Evolutionary conservation across 768 basidiomycete genomes (phyloP).

Genomic region (Suillus variegatus): DNA sequence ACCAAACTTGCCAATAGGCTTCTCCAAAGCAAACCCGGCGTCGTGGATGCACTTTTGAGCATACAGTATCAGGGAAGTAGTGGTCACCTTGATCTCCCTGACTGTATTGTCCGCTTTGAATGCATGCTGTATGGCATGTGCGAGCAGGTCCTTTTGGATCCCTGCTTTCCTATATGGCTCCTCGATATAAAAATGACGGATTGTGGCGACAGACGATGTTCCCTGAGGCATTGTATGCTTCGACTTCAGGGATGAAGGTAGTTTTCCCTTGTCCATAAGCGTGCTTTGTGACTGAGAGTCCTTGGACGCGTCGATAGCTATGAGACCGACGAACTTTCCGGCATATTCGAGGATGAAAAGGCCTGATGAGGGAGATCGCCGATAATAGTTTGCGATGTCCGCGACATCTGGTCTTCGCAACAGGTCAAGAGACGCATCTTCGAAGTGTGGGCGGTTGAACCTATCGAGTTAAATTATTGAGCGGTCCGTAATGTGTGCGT

Average conservation of each 20-base stretch:
- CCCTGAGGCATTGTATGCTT: slow-evolving; percentile 28
- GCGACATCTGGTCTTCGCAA: slow-evolving; percentile 59
- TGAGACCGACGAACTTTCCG: slow-evolving; percentile 60
- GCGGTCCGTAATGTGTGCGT: not conserved
- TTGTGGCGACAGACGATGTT: slow-evolving; percentile 53
- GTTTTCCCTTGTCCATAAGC: slow-evolving; percentile 22
- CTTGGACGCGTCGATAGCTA: slow-evolving; percentile 66
- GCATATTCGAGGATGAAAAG: slow-evolving; percentile 70
- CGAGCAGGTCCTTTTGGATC: slow-evolving; percentile 67
- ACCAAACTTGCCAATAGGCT: slow-evolving; percentile 48
- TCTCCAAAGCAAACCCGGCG: slow-evolving; percentile 51
- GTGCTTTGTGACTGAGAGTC: slow-evolving; percentile 36
- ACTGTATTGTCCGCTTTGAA: slow-evolving; percentile 49
- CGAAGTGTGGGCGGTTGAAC: slow-evolving; percentile 71
- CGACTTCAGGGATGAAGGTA: slow-evolving; percentile 16
- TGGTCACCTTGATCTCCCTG: slow-evolving; percentile 45
- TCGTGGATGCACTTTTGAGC: slow-evolving; percentile 44
- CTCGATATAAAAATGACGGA: slow-evolving; percentile 77
- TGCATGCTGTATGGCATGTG: slow-evolving; percentile 57
- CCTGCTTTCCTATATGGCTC: slow-evolving; percentile 56
- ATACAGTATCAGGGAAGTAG: slow-evolving; percentile 56
- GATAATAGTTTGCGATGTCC: slow-evolving; percentile 56
- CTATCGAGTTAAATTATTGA: slow-evolving; percentile 36
- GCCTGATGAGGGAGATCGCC: slow-evolving; percentile 60
- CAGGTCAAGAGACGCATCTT: slow-evolving; percentile 49